Base-by-base conservation (phyloP, 768 basidiomycete genomes). In the Artomyces pyxidatus region DNA sequence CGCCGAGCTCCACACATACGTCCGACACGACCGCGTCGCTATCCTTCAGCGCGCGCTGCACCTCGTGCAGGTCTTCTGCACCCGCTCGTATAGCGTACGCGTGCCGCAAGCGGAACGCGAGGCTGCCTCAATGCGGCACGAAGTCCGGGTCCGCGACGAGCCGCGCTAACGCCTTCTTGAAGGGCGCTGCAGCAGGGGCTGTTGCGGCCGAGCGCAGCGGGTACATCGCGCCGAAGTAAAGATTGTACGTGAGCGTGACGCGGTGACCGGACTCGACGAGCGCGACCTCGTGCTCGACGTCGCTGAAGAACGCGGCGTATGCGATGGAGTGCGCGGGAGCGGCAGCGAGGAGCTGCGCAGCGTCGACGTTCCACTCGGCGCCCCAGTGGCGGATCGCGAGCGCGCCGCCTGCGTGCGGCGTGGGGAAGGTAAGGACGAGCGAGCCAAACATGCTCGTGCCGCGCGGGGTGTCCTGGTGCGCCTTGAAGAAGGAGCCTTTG, bases 391-490 rank as follows among this genome's bases (percentile, higher is more conserved):
- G 66, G 1, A 79, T 60, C 2, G 65, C 43, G 12, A 75, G 65
- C 14, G 61, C 58, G 3, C 75, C 78, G 1, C 75, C 76, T 47
- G 71, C 62, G 53, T 78, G 71, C 0, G 54, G 23, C 0, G 71
- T 71, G 6, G 76, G 77, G 42, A 76, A 68, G 16, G 74, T 65
- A 26, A 78, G 53, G 1, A 78, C 70, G 7, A 81, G 66, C 1
- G 77, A 77, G 1, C 72, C 77, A 29, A 80, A 71, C 70, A 78
- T 77, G 23, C 56, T 54, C 8, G 64, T 61, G 6, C 61, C 56
- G 8, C 70, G 68, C 5, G 73, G 74, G 0, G 76, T 76, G 49
- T 77, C 78, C 38, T 70, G 65, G 53, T 77, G 77, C 1, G 71
- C 32, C 54, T 74, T 75, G 66, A 77, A 78, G 56, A 74, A 76